A percentile compares a stretch with the other conserved stretches of the same genome.
Conservation (phyloP, 345 rosid genomes). For the Camelina laxa region DNA sequence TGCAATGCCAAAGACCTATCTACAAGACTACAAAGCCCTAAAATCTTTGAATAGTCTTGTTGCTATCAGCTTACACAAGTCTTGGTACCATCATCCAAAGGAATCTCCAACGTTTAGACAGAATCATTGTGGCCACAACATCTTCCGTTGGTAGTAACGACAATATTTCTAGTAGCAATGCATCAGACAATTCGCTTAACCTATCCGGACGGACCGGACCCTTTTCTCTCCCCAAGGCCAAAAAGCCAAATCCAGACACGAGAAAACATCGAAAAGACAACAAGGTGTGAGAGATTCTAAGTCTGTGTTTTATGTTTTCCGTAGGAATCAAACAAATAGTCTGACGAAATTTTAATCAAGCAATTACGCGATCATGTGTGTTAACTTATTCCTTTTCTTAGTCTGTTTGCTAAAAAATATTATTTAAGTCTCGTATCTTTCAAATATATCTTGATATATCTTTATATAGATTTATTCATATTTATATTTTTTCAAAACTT, state of each 20-base stretch:
- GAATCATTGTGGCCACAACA: background rate
- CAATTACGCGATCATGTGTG: background rate
- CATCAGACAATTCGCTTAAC: background rate
- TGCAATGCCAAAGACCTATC: background rate
- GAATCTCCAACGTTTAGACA: background rate
- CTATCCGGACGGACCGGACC: background rate
- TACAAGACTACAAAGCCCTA: background rate
- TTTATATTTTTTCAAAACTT: too few species aligned
- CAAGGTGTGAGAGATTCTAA: background rate
- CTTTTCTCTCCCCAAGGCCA: background rate
- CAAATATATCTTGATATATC: too few species aligned
- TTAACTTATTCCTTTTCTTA: too few species aligned
- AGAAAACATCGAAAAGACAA: background rate
- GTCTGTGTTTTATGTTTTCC: background rate
- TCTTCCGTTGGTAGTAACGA: background rate
- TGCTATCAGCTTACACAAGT: background rate
- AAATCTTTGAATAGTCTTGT: background rate
- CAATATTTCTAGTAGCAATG: background rate
- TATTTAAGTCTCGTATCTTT: too few species aligned
- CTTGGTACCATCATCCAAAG: background rate
- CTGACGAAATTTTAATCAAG: background rate
- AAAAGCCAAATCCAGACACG: background rate
- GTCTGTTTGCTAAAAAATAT: too few species aligned
- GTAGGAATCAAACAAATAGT: background rate
- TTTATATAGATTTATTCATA: too few species aligned